These are phyloP conservation scores for Canavalia gladiata DNA, from an alignment of 306 rosid genomes.

Conservation along the genomic window DNA sequence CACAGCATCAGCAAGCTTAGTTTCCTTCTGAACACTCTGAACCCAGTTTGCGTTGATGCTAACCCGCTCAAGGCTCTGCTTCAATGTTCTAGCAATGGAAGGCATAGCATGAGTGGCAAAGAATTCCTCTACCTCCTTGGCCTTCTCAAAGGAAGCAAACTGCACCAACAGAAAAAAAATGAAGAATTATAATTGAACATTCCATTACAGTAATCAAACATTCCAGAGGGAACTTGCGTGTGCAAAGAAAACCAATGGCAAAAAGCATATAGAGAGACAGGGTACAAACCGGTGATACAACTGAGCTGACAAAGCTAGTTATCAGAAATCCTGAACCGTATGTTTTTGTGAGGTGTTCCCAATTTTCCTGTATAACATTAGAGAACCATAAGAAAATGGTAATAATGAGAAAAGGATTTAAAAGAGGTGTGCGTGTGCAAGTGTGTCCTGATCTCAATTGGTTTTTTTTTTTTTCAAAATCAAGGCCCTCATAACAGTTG, in stretches of 20 bases:
- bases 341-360: slow-evolving; percentile 69
- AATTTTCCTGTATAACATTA: slow-evolving; percentile 65
- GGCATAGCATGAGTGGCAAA: slow-evolving; percentile 61
- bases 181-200: neutral
- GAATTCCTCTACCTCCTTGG: slow-evolving; percentile 83
- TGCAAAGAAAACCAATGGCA: slow-evolving; percentile 26
- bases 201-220: neutral
- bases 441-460: slow-evolving; percentile 9
- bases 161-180: slow-evolving; percentile 49
- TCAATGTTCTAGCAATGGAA: slow-evolving; percentile 77
- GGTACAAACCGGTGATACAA: slow-evolving; percentile 83
- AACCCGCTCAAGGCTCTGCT: slow-evolving; percentile 90
- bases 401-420: neutral
- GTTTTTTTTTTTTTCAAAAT: slow-evolving; percentile 14
- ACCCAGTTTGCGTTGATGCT: slow-evolving; percentile 83
- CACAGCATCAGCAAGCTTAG: slow-evolving; percentile 57
- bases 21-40: slow-evolving; percentile 66
- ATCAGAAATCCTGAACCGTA: slow-evolving; percentile 85
- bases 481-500: slow-evolving; percentile 1
- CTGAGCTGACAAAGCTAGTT: slow-evolving; percentile 71
- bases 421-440: neutral
- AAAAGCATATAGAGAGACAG: slow-evolving; percentile 30
- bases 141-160: slow-evolving; percentile 91
- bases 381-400: slow-evolving; percentile 21
- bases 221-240: neutral